These are phyloP conservation scores for Pseudogymnoascus sp. DNA, from an alignment of 2,329 filamentous ascomycete species.

Conservation along the genomic window DNA sequence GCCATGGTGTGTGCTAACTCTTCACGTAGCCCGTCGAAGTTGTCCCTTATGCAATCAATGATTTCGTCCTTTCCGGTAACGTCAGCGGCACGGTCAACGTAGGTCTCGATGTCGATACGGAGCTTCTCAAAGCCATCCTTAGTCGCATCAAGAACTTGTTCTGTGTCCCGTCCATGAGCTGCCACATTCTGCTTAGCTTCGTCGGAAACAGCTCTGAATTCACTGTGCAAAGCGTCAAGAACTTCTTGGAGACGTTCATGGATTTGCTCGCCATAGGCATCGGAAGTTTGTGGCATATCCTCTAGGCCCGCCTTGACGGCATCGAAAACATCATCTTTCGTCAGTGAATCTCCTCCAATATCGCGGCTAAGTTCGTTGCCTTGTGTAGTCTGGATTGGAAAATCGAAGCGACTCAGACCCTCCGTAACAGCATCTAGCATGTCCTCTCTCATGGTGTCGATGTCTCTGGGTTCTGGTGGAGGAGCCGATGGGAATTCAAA, in stretches of 20 bases:
- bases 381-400: conserved; percentile 25
- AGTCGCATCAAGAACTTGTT: conserved; percentile 79
- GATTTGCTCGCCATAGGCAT: conserved; percentile 40
- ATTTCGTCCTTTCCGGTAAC: conserved; percentile 68
- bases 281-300: conserved; percentile 34
- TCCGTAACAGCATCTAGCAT: conserved; percentile 56
- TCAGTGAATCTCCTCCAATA: conserved; percentile 36
- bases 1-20: conserved; percentile 57
- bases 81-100: conserved; percentile 65
- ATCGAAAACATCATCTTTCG: conserved; percentile 45
- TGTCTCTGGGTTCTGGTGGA: conserved; percentile 43
- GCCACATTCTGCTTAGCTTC: conserved; percentile 70
- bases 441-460: conserved; percentile 51
- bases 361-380: conserved; percentile 57
- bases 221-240: conserved; percentile 47
- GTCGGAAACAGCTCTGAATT: conserved; percentile 51
- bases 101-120: conserved; percentile 69
- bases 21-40: conserved; percentile 57
- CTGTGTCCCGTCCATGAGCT: conserved; percentile 70
- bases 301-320: conserved; percentile 51
- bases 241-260: conserved; percentile 55
- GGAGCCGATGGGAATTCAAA: conserved; percentile 66
- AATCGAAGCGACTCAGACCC: conserved; percentile 44
- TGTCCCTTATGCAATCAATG: conserved; percentile 56
- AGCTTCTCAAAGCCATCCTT: conserved; percentile 81